Evolutionary conservation across 2,329 filamentous ascomycete genomes (phyloP).

Genomic region (Penicillium sp.): DNA sequence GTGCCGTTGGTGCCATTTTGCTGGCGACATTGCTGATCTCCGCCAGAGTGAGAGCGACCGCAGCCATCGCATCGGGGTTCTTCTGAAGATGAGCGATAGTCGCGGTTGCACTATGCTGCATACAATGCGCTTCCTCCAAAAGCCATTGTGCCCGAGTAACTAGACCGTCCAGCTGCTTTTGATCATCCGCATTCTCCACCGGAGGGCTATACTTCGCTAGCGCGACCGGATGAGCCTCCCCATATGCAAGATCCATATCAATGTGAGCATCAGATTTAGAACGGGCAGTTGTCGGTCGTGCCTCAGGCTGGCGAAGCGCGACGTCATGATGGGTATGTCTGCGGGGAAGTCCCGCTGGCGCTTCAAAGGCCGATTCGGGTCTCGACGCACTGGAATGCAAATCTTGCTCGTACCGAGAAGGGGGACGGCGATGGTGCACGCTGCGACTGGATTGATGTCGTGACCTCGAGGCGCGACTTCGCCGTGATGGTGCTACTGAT

Average conservation of each 20-base stretch:
- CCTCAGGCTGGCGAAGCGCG: constrained; percentile 23
- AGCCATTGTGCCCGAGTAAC: constrained; percentile 74
- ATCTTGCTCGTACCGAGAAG: constrained; percentile 34
- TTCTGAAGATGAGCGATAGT: constrained; percentile 80
- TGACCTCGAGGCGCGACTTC: constrained; percentile 35
- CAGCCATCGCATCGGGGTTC: constrained; percentile 88
- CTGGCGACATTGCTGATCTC: constrained; percentile 81
- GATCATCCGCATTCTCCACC: constrained; percentile 50
- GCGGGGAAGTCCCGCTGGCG: constrained; percentile 30
- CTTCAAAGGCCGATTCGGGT: constrained; percentile 20
- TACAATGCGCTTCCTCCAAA: constrained; percentile 82
- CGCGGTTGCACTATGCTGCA: constrained; percentile 78
- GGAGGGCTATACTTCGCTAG: constrained; percentile 48
- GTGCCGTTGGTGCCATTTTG: constrained; percentile 81
- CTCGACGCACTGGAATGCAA: constrained; percentile 24
- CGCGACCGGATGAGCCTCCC: constrained; percentile 70
- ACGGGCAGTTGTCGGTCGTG: constrained; percentile 26
- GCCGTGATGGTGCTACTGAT: constrained; percentile 46
- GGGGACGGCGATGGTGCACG: constrained; percentile 19
- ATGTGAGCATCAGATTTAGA: constrained; percentile 50
- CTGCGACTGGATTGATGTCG: constrained; percentile 33
- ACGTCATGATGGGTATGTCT: constrained; percentile 43
- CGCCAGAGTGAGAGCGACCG: constrained; percentile 86
- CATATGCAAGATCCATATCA: constrained; percentile 92
- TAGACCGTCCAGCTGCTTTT: constrained; percentile 62